These are phyloP conservation scores for Aspergillus sclerotialis DNA, from an alignment of 2,329 filamentous ascomycete species.

Conservation along the genomic window DNA sequence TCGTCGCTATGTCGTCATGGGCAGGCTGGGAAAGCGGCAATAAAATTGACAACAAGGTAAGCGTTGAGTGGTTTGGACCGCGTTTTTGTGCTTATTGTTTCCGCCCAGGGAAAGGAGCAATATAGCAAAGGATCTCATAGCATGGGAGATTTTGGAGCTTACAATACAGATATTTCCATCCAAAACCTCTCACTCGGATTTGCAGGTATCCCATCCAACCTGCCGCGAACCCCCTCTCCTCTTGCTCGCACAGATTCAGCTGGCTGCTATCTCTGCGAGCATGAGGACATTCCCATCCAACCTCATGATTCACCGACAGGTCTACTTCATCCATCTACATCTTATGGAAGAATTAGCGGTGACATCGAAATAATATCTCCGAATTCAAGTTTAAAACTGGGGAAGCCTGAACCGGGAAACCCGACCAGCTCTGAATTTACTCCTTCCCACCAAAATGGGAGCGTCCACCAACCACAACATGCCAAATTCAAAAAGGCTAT, in stretches of 20 bases:
- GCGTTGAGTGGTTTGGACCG: no score
- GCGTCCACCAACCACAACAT: not conserved
- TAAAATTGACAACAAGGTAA: not conserved
- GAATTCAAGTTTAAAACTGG: not conserved
- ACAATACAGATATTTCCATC: not conserved
- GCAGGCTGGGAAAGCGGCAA: slow-evolving; percentile 76
- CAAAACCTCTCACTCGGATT: not conserved
- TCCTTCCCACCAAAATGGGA: not conserved
- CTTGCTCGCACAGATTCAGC: not conserved
- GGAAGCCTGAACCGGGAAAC: not conserved
- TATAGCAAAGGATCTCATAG: not conserved
- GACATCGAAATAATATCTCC: not conserved
- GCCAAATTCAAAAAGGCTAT: slow-evolving; percentile 4
- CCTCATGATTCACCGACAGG: not conserved
- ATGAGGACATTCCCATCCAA: not conserved
- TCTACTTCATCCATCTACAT: not conserved
- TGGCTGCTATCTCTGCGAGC: not conserved
- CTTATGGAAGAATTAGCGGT: not conserved
- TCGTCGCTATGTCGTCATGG: slow-evolving; percentile 84
- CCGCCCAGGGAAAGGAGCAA: not conserved
- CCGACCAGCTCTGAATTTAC: not conserved
- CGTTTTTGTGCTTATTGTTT: no score
- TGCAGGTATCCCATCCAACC: not conserved
- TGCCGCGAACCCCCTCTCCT: not conserved
- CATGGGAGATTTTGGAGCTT: not conserved